Conservation (phyloP, 2,329 filamentous ascomycete species). For the Aspergillus melleus region DNA sequence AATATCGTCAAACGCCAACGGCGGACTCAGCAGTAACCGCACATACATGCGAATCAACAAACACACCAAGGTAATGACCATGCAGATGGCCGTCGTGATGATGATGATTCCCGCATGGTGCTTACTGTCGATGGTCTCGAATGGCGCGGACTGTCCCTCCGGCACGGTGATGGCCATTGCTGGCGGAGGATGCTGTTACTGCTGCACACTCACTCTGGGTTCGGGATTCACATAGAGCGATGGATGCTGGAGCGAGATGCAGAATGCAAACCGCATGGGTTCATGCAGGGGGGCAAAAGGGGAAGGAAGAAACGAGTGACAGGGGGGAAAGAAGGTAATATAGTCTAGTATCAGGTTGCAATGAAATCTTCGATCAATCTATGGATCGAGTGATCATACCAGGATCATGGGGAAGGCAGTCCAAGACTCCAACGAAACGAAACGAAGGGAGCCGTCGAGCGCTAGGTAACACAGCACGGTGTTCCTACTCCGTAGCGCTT, state of each 20-base stretch:
- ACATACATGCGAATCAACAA: slow-evolving; percentile 27
- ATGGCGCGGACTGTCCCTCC: slow-evolving; percentile 20
- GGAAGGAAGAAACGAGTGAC: neutral
- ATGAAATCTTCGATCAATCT: neutral
- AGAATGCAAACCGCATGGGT: neutral
- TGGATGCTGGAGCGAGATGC: neutral
- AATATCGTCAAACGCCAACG: slow-evolving; percentile 25
- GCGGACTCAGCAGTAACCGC: slow-evolving; percentile 15
- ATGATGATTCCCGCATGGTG: slow-evolving; percentile 34
- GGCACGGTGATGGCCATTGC: slow-evolving; percentile 14
- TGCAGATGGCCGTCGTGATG: slow-evolving; percentile 29
- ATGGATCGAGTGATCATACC: neutral
- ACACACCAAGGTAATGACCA: slow-evolving; percentile 27
- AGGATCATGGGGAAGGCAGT: neutral
- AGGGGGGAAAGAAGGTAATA: slow-evolving; percentile 31
- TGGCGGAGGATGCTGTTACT: neutral
- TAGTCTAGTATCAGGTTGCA: neutral
- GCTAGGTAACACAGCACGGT: too few relatives aligned
- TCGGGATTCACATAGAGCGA: neutral
- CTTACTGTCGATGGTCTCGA: slow-evolving; percentile 25
- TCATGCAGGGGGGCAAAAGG: neutral
- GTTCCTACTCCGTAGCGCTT: too few relatives aligned
- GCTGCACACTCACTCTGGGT: neutral
- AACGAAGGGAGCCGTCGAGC: neutral
- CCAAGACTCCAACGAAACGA: neutral